phyloP scores from a whole-genome alignment of 108 stramenopile species.

The Pseudonitzschia multiseries region DNA sequence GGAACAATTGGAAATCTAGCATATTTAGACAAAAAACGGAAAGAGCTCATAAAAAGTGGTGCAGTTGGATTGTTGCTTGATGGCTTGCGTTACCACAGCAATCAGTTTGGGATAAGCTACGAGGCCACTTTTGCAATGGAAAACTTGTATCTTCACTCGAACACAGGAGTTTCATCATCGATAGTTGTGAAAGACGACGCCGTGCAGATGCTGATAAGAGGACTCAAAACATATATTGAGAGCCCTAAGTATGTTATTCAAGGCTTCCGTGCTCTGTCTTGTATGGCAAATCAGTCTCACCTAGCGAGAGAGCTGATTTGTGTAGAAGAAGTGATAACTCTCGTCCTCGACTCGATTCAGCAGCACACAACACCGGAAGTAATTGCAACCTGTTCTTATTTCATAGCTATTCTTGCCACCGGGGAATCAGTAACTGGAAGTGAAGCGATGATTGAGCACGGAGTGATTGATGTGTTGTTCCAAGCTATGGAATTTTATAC shows the following conservation, averaged over 20 bases:
- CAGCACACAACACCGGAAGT: slow-evolving; percentile 3
- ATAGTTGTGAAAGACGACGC: slow-evolving; percentile 20
- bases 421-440: neutral
- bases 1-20: slow-evolving; percentile 44
- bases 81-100: slow-evolving; percentile 19
- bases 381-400: slow-evolving; percentile 19
- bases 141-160: slow-evolving; percentile 18
- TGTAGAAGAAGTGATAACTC: slow-evolving; percentile 3
- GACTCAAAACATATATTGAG: slow-evolving; percentile 16
- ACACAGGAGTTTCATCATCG: neutral
- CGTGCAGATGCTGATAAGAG: slow-evolving; percentile 13
- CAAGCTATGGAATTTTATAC: slow-evolving; percentile 8
- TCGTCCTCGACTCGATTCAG: slow-evolving; percentile 10
- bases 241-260: slow-evolving; percentile 17
- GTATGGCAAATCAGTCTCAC: slow-evolving; percentile 18
- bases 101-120: slow-evolving; percentile 21
- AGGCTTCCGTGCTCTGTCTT: slow-evolving; percentile 27
- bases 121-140: slow-evolving; percentile 37
- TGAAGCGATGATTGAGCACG: slow-evolving; percentile 23
- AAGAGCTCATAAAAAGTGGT: slow-evolving; percentile 10
- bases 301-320: slow-evolving; percentile 19
- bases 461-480: slow-evolving; percentile 21
- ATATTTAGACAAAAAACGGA: slow-evolving; percentile 14
- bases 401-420: slow-evolving; percentile 21
- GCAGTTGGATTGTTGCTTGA: slow-evolving; percentile 26